A percentile compares a stretch with the other conserved stretches of the same genome.
Conservation (phyloP, 2,329 filamentous ascomycete species). For the Dactylellina leptospora region DNA sequence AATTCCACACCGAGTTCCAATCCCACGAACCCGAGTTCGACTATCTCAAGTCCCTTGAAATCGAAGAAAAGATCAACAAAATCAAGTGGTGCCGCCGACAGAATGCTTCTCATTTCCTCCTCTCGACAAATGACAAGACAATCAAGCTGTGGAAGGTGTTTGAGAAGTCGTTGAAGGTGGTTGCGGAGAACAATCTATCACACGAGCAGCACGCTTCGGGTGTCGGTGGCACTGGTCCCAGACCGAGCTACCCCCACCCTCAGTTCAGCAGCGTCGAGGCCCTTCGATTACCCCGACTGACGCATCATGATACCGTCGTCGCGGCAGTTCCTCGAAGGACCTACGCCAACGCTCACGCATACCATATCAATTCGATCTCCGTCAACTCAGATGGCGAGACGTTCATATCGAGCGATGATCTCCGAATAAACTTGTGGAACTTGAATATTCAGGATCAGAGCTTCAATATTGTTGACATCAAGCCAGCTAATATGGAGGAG, state of each 20-base stretch:
- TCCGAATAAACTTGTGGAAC: constrained; percentile 98
- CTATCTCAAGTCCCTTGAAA: constrained; percentile 98
- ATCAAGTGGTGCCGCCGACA: constrained; percentile 99
- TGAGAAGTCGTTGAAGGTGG: constrained; percentile 98
- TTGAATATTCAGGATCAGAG: constrained; percentile 99
- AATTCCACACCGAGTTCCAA: constrained; percentile 99
- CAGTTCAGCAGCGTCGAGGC: constrained; percentile 82
- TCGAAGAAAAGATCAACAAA: constrained; percentile 99
- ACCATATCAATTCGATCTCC: constrained; percentile 99
- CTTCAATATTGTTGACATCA: constrained; percentile 99
- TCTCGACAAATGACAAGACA: constrained; percentile 99
- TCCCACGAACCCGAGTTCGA: constrained; percentile 99
- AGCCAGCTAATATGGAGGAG: constrained; percentile 99
- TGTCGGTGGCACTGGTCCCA: constrained; percentile 69
- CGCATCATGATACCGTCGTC: constrained; percentile 97
- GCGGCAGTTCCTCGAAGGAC: constrained; percentile 94
- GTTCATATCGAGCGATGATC: constrained; percentile 97
- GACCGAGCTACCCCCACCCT: constrained; percentile 71
- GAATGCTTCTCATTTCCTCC: constrained; percentile 96
- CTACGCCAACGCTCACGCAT: constrained; percentile 97
- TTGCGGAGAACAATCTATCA: constrained; percentile 97
- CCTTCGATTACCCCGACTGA: constrained; percentile 92
- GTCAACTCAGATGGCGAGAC: constrained; percentile 99
- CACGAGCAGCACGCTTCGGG: constrained; percentile 81
- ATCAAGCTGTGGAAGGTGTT: constrained; percentile 99